Percentiles rank a stretch among this genome's conserved stretches.
phyloP scores from a whole-genome alignment of 805 yeast species.

The Lipomyces kockii region DNA sequence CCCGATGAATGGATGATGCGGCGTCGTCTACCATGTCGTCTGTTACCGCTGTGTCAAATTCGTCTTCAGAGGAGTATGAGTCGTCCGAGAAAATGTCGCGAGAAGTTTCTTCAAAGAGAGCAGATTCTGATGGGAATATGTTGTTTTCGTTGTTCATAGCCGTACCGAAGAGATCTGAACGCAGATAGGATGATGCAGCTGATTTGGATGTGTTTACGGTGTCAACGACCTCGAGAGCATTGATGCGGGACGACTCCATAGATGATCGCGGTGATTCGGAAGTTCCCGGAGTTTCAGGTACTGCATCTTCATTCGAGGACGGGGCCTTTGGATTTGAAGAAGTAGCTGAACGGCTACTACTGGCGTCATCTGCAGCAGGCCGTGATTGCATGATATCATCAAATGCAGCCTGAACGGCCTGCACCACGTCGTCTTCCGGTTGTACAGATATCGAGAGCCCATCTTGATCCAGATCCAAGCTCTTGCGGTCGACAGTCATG shows the following conservation, averaged over 20 bases:
- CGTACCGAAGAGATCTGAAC: conserved; percentile 37
- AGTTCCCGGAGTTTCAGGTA: conserved; percentile 1
- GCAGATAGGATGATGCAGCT: conserved; percentile 7
- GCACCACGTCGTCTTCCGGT: conserved; percentile 48
- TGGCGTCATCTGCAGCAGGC: conserved; percentile 30
- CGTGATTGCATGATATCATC: conserved; percentile 53
- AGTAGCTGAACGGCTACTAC: conserved; percentile 25
- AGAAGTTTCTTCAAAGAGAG: conserved; percentile 36
- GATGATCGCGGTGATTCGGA: conserved; percentile 13
- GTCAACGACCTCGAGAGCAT: conserved; percentile 5
- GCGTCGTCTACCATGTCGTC: conserved; percentile 40
- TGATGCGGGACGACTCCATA: conserved; percentile 14
- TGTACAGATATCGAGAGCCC: conserved; percentile 33
- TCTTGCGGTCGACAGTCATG: conserved; percentile 23
- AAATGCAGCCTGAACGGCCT: conserved; percentile 71
- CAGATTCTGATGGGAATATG: conserved; percentile 32
- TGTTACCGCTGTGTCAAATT: conserved; percentile 39
- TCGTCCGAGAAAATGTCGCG: conserved; percentile 38
- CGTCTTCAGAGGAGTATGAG: conserved; percentile 38
- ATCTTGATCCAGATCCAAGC: conserved; percentile 27
- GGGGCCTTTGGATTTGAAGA: conserved; percentile 9
- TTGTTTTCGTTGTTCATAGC: conserved; percentile 18
- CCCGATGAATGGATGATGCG: conserved; percentile 50
- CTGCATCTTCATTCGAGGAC: conserved; percentile 5
- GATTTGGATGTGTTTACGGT: conserved; percentile 7